Conservation (phyloP, 208 protist genomes). For the Trichomonas tenax region DNA sequence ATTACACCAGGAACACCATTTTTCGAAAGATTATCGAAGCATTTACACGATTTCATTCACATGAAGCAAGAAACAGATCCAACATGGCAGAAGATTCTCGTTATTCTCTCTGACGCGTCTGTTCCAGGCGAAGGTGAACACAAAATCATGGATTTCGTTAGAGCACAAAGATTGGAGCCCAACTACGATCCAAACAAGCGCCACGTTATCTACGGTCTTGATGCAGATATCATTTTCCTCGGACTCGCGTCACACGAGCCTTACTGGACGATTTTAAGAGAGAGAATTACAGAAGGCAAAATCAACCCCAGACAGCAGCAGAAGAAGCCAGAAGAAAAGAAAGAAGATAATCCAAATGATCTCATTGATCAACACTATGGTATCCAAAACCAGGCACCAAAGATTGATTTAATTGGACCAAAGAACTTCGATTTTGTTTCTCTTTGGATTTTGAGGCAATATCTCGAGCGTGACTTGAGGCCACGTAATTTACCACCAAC, state of each 20-base stretch:
- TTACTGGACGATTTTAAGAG: constrained; percentile 77
- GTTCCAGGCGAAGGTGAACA: constrained; percentile 92
- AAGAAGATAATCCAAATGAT: not conserved
- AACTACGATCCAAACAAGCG: constrained; percentile 71
- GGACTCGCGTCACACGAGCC: constrained; percentile 73
- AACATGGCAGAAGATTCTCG: constrained; percentile 26
- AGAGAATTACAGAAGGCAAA: constrained; percentile 62
- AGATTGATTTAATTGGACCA: not conserved
- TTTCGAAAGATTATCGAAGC: constrained; percentile 23
- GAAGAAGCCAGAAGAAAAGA: not conserved
- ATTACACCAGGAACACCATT: constrained; percentile 19
- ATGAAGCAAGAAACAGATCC: constrained; percentile 27
- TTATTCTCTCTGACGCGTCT: constrained; percentile 48
- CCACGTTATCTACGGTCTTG: constrained; percentile 81
- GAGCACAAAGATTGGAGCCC: constrained; percentile 62
- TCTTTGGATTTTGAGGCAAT: not conserved
- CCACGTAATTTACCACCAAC: not conserved
- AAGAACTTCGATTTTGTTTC: not conserved
- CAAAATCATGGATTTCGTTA: constrained; percentile 96
- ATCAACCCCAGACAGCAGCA: not conserved
- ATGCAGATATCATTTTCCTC: constrained; percentile 84
- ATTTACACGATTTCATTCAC: constrained; percentile 29
- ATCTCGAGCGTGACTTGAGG: not conserved
- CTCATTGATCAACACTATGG: not conserved
- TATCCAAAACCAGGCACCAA: not conserved